These are phyloP conservation scores for Eucalyptus paniculata DNA, from an alignment of 345 rosid genomes.

Conservation along the genomic window DNA sequence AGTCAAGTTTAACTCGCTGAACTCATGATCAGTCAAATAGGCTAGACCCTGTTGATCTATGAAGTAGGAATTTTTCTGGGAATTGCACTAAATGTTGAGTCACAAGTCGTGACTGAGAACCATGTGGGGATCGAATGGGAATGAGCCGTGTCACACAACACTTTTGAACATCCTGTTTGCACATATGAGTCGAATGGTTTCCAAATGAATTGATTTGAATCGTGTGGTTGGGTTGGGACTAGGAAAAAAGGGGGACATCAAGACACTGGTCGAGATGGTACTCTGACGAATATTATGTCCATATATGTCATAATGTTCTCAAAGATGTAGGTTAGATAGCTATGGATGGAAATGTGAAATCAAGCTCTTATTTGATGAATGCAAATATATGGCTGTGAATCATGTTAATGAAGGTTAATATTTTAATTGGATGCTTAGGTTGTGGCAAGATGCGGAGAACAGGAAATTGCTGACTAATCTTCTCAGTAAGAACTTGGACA, in stretches of 20 bases:
- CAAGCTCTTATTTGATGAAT: background rate
- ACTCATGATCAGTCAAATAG: background rate
- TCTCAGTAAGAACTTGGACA: conserved; percentile 53
- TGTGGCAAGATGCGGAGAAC: conserved; percentile 97
- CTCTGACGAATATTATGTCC: background rate
- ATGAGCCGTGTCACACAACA: background rate
- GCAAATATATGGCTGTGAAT: background rate
- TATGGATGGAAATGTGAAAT: background rate
- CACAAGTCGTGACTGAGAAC: background rate
- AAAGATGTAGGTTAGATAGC: background rate
- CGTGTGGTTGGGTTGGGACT: background rate
- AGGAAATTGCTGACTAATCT: conserved; percentile 54
- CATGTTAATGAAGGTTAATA: background rate
- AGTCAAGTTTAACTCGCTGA: background rate
- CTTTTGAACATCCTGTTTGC: background rate
- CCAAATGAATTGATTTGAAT: background rate
- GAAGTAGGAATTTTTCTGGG: accelerated
- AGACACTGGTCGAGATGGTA: background rate
- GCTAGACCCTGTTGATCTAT: background rate
- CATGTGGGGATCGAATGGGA: background rate
- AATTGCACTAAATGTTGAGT: background rate
- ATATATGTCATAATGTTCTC: background rate
- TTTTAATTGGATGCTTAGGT: conserved; percentile 26
- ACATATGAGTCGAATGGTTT: background rate
- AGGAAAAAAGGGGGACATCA: background rate